A percentile compares a stretch with the other conserved stretches of the same genome.
Evolutionary conservation across 495 filamentous ascomycete species (phyloP).

Genomic region (Glarea lozoyensis): DNA sequence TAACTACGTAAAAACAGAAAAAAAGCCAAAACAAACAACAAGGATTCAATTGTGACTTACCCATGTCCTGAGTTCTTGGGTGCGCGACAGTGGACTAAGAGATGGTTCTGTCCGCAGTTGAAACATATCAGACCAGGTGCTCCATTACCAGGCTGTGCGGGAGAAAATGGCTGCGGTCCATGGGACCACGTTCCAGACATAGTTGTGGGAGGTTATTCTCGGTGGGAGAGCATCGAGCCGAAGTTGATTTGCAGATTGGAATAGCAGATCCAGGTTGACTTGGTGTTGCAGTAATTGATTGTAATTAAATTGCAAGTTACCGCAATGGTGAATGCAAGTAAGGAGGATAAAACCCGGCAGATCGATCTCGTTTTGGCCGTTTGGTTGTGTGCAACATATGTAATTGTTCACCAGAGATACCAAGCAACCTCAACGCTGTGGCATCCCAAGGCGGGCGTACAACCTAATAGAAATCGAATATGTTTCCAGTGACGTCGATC

Average conservation of each 20-base stretch:
- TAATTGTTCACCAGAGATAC: too few species aligned
- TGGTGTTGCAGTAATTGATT: too few species aligned
- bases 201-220: background rate
- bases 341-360: constrained; percentile 1
- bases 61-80: constrained; percentile 39
- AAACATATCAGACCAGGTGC: constrained; percentile 33
- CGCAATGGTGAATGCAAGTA: background rate
- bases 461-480: too few species aligned
- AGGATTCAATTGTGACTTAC: too few species aligned
- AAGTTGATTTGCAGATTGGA: constrained; percentile 1
- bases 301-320: background rate
- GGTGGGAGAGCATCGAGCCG: constrained; percentile 7
- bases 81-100: constrained; percentile 41
- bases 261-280: too few species aligned
- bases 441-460: too few species aligned
- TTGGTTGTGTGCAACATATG: too few species aligned
- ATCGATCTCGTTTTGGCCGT: too few species aligned
- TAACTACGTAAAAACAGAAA: too few species aligned
- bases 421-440: too few species aligned
- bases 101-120: constrained; percentile 41
- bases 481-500: too few species aligned
- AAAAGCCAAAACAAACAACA: too few species aligned
- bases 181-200: constrained; percentile 15
- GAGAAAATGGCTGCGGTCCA: constrained; percentile 13
- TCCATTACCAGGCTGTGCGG: constrained; percentile 23